Percentiles rank a stretch among this genome's conserved stretches.
phyloP scores from a whole-genome alignment of 768 basidiomycete genomes.

The Russula sp. region DNA sequence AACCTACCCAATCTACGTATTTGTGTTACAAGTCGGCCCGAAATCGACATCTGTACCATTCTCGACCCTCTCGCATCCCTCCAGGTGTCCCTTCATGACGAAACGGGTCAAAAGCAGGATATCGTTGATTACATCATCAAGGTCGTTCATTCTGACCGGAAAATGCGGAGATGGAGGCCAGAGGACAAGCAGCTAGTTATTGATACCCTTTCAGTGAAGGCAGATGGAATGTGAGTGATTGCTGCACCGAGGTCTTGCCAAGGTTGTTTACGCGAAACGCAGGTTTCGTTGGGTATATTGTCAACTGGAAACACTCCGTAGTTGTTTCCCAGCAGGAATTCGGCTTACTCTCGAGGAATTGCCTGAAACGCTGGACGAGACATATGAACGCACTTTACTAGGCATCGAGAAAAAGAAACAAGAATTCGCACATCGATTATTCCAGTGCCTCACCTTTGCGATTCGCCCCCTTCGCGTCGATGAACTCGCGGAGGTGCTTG shows the following conservation, averaged over 20 bases:
- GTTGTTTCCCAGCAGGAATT: background rate
- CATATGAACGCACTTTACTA: background rate
- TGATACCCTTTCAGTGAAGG: background rate
- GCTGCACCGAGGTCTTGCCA: background rate
- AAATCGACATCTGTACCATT: too few species aligned
- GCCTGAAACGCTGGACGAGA: constrained; percentile 2
- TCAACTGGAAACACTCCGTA: background rate
- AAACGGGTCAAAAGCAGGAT: background rate
- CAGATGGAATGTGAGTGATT: constrained; percentile 10
- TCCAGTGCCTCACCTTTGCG: background rate
- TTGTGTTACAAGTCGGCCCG: too few species aligned
- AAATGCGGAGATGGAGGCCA: constrained; percentile 2
- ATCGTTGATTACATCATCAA: background rate
- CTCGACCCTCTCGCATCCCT: too few species aligned
- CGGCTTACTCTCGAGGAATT: background rate
- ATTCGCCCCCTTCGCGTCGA: background rate
- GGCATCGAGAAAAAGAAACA: background rate
- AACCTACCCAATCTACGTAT: too few species aligned
- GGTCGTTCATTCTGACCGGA: background rate
- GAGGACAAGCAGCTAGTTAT: background rate
- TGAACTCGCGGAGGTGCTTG: constrained; percentile 8
- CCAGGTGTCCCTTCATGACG: constrained; percentile 1
- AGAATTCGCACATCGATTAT: constrained; percentile 4
- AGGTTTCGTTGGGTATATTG: constrained; percentile 12
- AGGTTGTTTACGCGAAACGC: background rate